Percentiles rank a stretch among this genome's conserved stretches.
Conservation (phyloP, 2,329 filamentous ascomycete species). For the Reticulascus tulasneorum region DNA sequence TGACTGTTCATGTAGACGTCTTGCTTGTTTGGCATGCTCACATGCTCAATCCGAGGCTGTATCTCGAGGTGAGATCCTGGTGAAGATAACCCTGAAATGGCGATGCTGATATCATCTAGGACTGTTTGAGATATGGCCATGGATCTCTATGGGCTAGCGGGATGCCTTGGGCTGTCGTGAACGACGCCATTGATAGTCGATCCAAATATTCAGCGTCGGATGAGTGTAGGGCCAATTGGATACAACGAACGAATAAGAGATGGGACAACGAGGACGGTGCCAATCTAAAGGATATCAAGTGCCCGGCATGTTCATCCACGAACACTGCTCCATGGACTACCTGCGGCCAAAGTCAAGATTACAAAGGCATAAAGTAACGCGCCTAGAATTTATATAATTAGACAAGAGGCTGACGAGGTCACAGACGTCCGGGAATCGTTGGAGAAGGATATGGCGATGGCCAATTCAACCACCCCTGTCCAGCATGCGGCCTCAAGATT, state of each 20-base stretch:
- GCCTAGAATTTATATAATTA: neutral
- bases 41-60: constrained; percentile 64
- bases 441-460: constrained; percentile 50
- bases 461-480: constrained; percentile 43
- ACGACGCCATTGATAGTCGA: constrained; percentile 47
- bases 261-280: constrained; percentile 55
- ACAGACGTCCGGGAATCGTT: constrained; percentile 20
- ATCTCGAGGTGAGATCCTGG: constrained; percentile 42
- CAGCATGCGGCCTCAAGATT: constrained; percentile 39
- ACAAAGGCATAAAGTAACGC: constrained; percentile 19
- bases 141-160: constrained; percentile 53
- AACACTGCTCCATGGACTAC: constrained; percentile 53
- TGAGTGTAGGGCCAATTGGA: constrained; percentile 39
- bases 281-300: constrained; percentile 39
- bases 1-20: constrained; percentile 43
- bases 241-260: constrained; percentile 34
- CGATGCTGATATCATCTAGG: constrained; percentile 20
- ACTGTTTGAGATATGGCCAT: constrained; percentile 52
- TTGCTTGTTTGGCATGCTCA: constrained; percentile 72
- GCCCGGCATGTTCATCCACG: constrained; percentile 41
- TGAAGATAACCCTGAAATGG: neutral
- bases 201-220: constrained; percentile 42
- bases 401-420: neutral
- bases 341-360: constrained; percentile 27
- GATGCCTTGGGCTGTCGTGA: constrained; percentile 59